Evolutionary conservation across 1,139 yeast species (phyloP).

Genomic region (Pichia sp.): DNA sequence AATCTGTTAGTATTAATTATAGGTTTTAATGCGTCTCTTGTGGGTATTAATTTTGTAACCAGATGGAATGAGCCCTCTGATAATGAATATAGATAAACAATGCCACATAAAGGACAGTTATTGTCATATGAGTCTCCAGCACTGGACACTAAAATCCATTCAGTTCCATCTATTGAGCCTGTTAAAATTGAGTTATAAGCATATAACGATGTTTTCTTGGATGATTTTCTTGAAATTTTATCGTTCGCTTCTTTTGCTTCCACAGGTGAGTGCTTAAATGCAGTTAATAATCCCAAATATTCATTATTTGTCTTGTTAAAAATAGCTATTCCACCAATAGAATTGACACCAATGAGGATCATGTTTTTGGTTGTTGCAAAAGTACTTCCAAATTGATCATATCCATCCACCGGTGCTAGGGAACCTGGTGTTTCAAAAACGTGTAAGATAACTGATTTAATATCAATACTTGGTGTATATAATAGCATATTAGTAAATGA

Average conservation of each 20-base stretch:
- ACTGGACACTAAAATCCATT: slow-evolving; percentile 28
- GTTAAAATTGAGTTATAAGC: slow-evolving; percentile 28
- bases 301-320: slow-evolving; percentile 19
- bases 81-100: slow-evolving; percentile 32
- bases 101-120: slow-evolving; percentile 33
- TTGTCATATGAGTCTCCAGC: slow-evolving; percentile 18
- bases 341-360: slow-evolving; percentile 30
- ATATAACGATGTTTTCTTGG: slow-evolving; percentile 27
- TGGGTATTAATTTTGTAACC: slow-evolving; percentile 18
- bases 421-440: slow-evolving; percentile 22
- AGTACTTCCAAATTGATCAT: slow-evolving; percentile 36
- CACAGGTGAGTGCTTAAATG: not conserved
- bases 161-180: slow-evolving; percentile 19
- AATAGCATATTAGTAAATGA: too few species aligned
- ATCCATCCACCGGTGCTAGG: slow-evolving; percentile 21
- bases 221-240: slow-evolving; percentile 12
- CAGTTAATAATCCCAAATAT: slow-evolving; percentile 3
- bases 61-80: slow-evolving; percentile 2
- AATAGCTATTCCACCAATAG: slow-evolving; percentile 31
- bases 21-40: not conserved
- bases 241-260: not conserved
- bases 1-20: not conserved
- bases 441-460: slow-evolving; percentile 14
- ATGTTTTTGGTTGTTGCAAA: slow-evolving; percentile 23
- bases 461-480: slow-evolving; percentile 4